Evolutionary conservation across 2,329 filamentous ascomycete genomes (phyloP), one percentile per base, ranked within the genome.

Genomic region (Hortaea sp.): DNA sequence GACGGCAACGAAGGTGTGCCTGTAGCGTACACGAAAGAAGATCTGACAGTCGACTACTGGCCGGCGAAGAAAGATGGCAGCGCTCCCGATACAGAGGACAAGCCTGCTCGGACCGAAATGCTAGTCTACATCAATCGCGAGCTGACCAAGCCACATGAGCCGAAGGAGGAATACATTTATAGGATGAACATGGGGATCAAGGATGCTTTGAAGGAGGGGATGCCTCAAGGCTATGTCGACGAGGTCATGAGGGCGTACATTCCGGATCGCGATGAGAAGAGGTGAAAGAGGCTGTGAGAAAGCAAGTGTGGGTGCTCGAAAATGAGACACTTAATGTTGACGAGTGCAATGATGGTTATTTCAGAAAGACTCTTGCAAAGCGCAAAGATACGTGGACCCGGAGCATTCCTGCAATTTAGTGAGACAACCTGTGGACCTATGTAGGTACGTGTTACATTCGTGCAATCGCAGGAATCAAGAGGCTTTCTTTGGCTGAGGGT

Each of bases 1-100:
- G 80, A 83, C 56, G 42, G 45, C 0, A 77, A 73, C 53, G 82
- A 86, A 62, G 81, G 79, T 37, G 82, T 85, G 0, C 78, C 80
- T 0, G 55, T 58, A 0, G 73, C 73, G 1, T 85, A 85, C 57
- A 70, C 72, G 39, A 84, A 83, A 59, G 66, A 73, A 35, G 56
- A 64, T 20, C 53, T 76, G 0, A 38, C 56, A 0, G 69, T 73
- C 3, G 65, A 70, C 12, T 69, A 75, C 46, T 74, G 69, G 69
- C 44, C 51, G 11, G 45, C 52, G 12, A 45, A 31, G 11, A 45
- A 48, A 35, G 41, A 49, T 12, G 52, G 52, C 9, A 35, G 42
- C 9, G 47, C 43, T 29, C 49, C 63, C 3, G 60, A 67, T 43
- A 43, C 52, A 0, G 42, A 39, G 1, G 53, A 54, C 27, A 53